Base-by-base conservation (phyloP, 2,329 filamentous ascomycete genomes). In the Phaeosphaeria sp. region DNA sequence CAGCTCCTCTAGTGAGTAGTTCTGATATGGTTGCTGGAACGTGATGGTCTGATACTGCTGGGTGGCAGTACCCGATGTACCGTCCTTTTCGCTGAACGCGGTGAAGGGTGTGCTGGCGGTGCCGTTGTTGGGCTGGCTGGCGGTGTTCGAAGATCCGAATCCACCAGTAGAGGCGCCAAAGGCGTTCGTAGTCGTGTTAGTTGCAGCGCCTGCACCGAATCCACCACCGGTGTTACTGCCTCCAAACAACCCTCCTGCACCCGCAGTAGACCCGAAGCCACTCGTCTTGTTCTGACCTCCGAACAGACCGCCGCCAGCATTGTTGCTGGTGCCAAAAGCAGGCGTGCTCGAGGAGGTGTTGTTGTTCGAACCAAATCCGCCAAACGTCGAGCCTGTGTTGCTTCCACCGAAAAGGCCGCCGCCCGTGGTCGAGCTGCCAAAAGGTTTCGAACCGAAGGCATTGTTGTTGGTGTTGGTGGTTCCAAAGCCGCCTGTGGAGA, bases 11-110 rank as follows among this genome's bases (percentile, higher is more conserved):
- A 91, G 87, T 9, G 94, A 97, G 82, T 90, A 98, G 75, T 95
- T 96, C 76, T 89, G 89, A 80, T 94, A 96, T 1, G 90, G 86
- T 22, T 89, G 87, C 79, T 91, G 89, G 75, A 94, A 93, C 21
- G 89, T 81, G 55, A 96, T 87, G 66, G 88, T 94, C 77, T 95
- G 91, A 76, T 90, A 96, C 3, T 89, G 84, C 71, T 90, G 80
- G 54, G 78, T 83, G n/a, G 79, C 75, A 18, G 76, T 77, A 5
- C 71, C 84, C 43, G 84, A 86, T 3, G 81, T 47, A 4, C 67
- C 78, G 71, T 96, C 92, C 76, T 94, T 95, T 79, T 96, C 92
- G 20, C 83, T 80, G 47, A 86, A 84, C 0, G 91, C 82, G 59
- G 86, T 79, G 79, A 94, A 96, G 5, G 88, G 84, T 3, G 84